A percentile compares a stretch with the other conserved stretches of the same genome.
Evolutionary conservation across 768 basidiomycete species (phyloP).

Genomic region (Pseudohyphozyma bogoriensis): DNA sequence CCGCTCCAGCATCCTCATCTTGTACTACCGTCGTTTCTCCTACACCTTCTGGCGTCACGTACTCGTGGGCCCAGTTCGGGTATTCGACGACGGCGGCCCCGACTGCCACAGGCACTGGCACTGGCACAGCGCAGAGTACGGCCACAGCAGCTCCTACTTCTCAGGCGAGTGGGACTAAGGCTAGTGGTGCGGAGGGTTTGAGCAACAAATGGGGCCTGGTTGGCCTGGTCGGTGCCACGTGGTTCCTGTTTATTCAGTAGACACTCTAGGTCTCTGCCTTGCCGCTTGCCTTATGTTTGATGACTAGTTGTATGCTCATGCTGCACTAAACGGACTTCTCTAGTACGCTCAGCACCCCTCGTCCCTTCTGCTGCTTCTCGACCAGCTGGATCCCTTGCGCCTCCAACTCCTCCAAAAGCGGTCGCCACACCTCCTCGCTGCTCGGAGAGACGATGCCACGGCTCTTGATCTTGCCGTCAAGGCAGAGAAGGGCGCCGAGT

Average conservation of each 20-base stretch:
- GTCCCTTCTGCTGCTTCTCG: slow-evolving; percentile 34
- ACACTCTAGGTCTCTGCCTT: too few relatives aligned
- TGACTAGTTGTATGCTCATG: too few relatives aligned
- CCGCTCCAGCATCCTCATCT: neutral
- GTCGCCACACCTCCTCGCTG: slow-evolving; percentile 50
- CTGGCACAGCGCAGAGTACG: too few relatives aligned
- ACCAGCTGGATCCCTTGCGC: slow-evolving; percentile 36
- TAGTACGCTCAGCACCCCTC: slow-evolving; percentile 16
- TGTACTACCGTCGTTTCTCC: neutral
- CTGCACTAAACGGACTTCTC: slow-evolving; percentile 1
- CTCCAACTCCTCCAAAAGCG: slow-evolving; percentile 55
- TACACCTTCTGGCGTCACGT: slow-evolving; percentile 1
- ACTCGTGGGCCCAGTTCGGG: neutral
- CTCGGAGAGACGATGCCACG: slow-evolving; percentile 47
- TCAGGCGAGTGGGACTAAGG: too few relatives aligned
- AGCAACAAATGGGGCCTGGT: too few relatives aligned
- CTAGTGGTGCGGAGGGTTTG: too few relatives aligned
- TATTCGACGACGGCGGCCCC: too few relatives aligned
- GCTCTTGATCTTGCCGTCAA: slow-evolving; percentile 50
- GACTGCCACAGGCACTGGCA: too few relatives aligned
- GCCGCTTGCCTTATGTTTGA: too few relatives aligned
- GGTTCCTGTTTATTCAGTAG: too few relatives aligned
- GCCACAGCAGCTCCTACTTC: too few relatives aligned
- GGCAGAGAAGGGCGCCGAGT: slow-evolving; percentile 60
- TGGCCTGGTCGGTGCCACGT: too few relatives aligned